Evolutionary conservation across 352 stramenopile genomes (phyloP), one percentile per base, ranked within the genome.

Genomic region (Phytophthora palmivora): DNA sequence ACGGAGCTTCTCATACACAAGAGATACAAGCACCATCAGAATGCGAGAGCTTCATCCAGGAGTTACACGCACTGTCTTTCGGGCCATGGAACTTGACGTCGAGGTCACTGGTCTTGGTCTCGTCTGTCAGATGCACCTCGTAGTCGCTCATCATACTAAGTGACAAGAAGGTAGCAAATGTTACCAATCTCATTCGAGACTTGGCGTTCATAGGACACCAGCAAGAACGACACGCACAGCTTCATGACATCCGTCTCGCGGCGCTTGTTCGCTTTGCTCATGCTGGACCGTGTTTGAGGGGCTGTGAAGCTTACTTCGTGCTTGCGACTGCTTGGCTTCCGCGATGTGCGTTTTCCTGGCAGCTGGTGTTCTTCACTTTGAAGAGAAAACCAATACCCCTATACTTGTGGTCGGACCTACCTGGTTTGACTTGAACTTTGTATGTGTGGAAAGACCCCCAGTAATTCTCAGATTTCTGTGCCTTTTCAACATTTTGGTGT

Each of bases 191-290:
- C 24, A 14, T 33, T 1, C 22, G 26, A 8, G 41, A 2, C 43
- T 44, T 15, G 39, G 30, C 7, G 9, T 11, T 34, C 4, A 41
- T 28, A 30, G 19, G 34, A 39, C 33, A 19, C 9, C 14, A 32
- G 6, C 21, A 15, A 43, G 19, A 47, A 18, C 18, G 19, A 43
- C 45, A 76, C 76, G 56, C 56, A 95, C 82, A 96, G 84, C 74
- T 96, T 96, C 88, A 96, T 96, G 71, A 96, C 86, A 68, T 96
- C 88, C 41, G 79, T 94, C 61, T 95, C 87, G 53, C 86, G 84
- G 51, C 88, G 87, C 65, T 92, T 94, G 69, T 89, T 95, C 65
- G 71, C 77, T 57, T 85, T 85, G 71, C 57, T 78, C 80, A 90
- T 93, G 56, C 21, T 72, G 11, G n/a, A 49, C 24, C 36, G 5